Base-by-base conservation (phyloP, 768 basidiomycete genomes). In the Holtermannia corniformis region DNA sequence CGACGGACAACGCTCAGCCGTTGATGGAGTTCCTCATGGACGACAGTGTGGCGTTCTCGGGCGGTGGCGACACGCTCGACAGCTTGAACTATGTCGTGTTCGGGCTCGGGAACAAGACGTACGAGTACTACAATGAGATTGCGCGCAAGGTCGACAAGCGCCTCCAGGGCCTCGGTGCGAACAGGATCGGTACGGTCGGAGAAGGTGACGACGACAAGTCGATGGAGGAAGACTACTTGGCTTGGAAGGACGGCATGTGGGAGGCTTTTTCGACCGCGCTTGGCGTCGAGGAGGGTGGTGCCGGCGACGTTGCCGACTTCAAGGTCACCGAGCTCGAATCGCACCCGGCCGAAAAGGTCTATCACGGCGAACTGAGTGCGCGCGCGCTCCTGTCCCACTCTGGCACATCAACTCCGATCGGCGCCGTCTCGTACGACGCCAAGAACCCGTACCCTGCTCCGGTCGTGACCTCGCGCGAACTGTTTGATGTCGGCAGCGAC, bases 191-290 rank as follows among this genome's bases (percentile, higher is more conserved):
- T 41, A 83, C 85, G 69, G 78, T 85, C 37, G 93, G 93, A 10
- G 92, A 97, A 73, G 93, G 93, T 58, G 95, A 99, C 67, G 93
- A 99, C 67, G 95, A 99, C 74, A 95, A 95, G 78, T 90, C 86
- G 68, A 96, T 99, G 92, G 93, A 99, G 72, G 93, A 99, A 76
- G 93, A 99, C 73, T 99, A 97, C 71, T 81, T 99, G 12, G 91
- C 88, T 64, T 99, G 93, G 93, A 99, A 97, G 73, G 93, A 99
- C 67, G 80, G 78, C 61, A 92, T 97, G 91, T 97, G 91, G 87
- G 83, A 85, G 16, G 82, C 82, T 3, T 87, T 97, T 56, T 79
- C 90, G n/a, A 71, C 77, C 51, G 80, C 80, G 20, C 80, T 96
- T 79, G 79, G 80, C 49, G 89, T 95, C 47, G 92, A 96, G 72